Evolutionary conservation across 108 stramenopile species (phyloP).

Genomic region (Cyclotella baltica): DNA sequence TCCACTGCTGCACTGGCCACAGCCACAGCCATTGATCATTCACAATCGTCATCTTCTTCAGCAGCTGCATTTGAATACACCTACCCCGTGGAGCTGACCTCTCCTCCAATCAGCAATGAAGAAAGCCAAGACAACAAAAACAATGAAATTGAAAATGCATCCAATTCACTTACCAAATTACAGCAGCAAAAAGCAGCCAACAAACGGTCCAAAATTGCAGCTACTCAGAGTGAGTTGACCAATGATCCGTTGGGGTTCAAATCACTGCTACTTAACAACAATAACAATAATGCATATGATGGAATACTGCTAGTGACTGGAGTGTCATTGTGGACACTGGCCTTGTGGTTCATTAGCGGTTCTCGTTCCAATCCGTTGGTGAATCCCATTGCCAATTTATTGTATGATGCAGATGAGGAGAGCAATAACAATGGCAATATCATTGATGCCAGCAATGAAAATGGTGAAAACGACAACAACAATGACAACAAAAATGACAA

Average conservation of each 20-base stretch:
- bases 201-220: conserved; percentile 40
- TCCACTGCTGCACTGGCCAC: conserved; percentile 29
- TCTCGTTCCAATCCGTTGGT: conserved; percentile 80
- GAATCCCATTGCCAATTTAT: conserved; percentile 78
- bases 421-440: not conserved
- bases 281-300: conserved; percentile 18
- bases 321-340: conserved; percentile 65
- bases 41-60: conserved; percentile 6
- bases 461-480: no score
- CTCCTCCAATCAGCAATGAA: not conserved
- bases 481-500: no score
- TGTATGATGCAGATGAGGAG: conserved; percentile 59
- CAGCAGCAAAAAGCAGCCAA: conserved; percentile 41
- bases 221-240: conserved; percentile 33
- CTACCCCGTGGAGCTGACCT: conserved; percentile 62
- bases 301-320: conserved; percentile 47
- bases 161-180: conserved; percentile 37
- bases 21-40: not conserved
- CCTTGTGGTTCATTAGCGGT: conserved; percentile 75
- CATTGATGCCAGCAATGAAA: no score
- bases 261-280: no score
- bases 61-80: conserved; percentile 62
- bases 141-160: conserved; percentile 40
- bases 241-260: conserved; percentile 43
- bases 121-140: not conserved